A percentile compares a stretch with the other conserved stretches of the same genome.
These are phyloP conservation scores for Astragalus membranaceus DNA, from an alignment of 306 rosid species.

Conservation along the genomic window DNA sequence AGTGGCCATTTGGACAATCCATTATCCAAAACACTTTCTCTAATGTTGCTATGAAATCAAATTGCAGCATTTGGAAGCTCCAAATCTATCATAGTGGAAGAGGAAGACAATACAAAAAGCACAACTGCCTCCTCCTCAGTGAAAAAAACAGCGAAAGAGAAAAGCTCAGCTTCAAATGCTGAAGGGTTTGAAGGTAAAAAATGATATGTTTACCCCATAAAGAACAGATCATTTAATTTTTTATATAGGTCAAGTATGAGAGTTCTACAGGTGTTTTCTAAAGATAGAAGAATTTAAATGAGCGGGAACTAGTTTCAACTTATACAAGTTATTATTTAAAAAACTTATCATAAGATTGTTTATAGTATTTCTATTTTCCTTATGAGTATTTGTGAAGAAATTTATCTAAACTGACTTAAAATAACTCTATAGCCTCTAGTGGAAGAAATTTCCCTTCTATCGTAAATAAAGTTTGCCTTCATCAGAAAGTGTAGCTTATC, in stretches of 20 bases:
- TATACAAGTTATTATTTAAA: too few relatives aligned
- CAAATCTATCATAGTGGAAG: conserved; percentile 39
- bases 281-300: too few relatives aligned
- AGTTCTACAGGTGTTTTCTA: too few relatives aligned
- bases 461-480: neutral
- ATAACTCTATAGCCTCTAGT: neutral
- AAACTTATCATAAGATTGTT: too few relatives aligned
- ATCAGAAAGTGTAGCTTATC: neutral
- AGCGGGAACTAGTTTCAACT: too few relatives aligned
- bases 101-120: conserved; percentile 23
- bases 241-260: too few relatives aligned
- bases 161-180: conserved; percentile 10
- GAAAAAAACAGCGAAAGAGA: too few relatives aligned
- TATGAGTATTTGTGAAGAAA: too few relatives aligned
- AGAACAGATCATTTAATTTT: neutral
- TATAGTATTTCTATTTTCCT: too few relatives aligned
- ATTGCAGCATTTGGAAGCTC: conserved; percentile 44
- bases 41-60: conserved; percentile 2
- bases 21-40: neutral
- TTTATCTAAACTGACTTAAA: too few relatives aligned
- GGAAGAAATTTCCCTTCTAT: neutral
- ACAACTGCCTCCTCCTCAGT: conserved; percentile 10
- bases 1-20: neutral
- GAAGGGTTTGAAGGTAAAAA: conserved; percentile 30
- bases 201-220: neutral